Evolutionary conservation across 208 protist genomes (phyloP).

Genomic region (Strigomonas culicis): DNA sequence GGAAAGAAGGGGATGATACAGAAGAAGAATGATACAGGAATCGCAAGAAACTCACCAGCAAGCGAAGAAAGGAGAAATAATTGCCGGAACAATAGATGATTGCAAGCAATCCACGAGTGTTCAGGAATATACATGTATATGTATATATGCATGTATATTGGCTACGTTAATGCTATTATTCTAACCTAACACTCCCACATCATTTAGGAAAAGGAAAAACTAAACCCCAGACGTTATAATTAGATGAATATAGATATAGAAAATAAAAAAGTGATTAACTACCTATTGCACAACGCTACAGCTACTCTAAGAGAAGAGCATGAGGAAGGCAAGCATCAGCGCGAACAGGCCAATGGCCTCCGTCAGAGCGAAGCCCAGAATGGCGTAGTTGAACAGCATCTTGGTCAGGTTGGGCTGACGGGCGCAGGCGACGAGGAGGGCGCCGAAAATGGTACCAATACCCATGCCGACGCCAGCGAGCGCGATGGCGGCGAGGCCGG

Average conservation of each 20-base stretch:
- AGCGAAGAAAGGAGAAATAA: too few species aligned
- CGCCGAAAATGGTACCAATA: constrained; percentile 90
- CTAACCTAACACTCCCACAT: too few species aligned
- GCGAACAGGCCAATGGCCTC: constrained; percentile 91
- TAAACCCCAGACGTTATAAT: constrained; percentile 11
- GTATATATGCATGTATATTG: neutral
- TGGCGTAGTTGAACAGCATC: constrained; percentile 92
- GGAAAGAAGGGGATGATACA: neutral
- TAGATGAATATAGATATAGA: too few species aligned
- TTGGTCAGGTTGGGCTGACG: constrained; percentile 89
- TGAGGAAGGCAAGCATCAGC: constrained; percentile 91
- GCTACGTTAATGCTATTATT: too few species aligned
- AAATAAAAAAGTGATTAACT: too few species aligned
- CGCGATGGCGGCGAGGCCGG: constrained; percentile 86
- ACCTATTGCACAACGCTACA: too few species aligned
- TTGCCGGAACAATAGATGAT: too few species aligned
- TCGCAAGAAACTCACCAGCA: too few species aligned
- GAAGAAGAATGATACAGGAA: too few species aligned
- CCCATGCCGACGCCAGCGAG: constrained; percentile 89
- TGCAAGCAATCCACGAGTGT: neutral
- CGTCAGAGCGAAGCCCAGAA: constrained; percentile 91
- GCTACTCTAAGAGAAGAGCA: constrained; percentile 89
- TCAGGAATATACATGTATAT: neutral
- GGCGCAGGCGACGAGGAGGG: constrained; percentile 79
- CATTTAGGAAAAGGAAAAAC: constrained; percentile 14